phyloP scores from a whole-genome alignment of 2,329 filamentous ascomycete species.

The Purpureocillium takamizusanense region DNA sequence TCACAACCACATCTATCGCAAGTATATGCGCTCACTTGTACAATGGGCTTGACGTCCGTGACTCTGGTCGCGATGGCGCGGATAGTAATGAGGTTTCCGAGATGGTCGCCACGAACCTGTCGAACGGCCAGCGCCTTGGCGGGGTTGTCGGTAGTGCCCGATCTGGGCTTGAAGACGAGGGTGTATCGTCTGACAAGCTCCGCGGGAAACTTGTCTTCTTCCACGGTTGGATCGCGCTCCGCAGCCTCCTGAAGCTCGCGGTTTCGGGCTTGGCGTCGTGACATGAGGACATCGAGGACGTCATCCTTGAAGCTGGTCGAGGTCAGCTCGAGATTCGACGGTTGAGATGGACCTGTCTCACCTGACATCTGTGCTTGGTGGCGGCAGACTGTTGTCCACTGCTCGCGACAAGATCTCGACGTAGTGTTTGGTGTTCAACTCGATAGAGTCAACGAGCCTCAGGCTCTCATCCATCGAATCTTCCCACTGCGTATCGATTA shows the following conservation, averaged over 20 bases:
- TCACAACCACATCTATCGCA: conserved; percentile 95
- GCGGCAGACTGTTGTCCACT: conserved; percentile 78
- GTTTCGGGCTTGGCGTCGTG: conserved; percentile 79
- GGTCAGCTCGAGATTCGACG: not conserved
- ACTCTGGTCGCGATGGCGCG: conserved; percentile 91
- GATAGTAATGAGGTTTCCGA: conserved; percentile 88
- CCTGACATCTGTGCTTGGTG: conserved; percentile 68
- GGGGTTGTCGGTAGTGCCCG: conserved; percentile 57
- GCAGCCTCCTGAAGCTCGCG: conserved; percentile 62
- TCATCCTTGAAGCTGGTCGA: conserved; percentile 80
- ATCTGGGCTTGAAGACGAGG: conserved; percentile 87
- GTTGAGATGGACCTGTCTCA: conserved; percentile 29
- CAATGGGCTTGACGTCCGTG: conserved; percentile 93
- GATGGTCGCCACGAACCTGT: conserved; percentile 83
- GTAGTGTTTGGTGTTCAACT: conserved; percentile 89
- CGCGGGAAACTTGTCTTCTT: conserved; percentile 76
- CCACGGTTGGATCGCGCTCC: conserved; percentile 55
- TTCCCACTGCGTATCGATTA: conserved; percentile 54
- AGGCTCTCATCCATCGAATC: conserved; percentile 57
- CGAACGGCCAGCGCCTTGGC: conserved; percentile 74
- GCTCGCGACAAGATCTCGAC: conserved; percentile 85
- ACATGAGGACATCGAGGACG: conserved; percentile 93
- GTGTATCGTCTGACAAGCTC: conserved; percentile 91
- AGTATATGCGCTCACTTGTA: conserved; percentile 96
- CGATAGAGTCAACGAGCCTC: conserved; percentile 73